Base-by-base conservation (phyloP, 495 filamentous ascomycete species). In the Hapsidospora chrysogenum region DNA sequence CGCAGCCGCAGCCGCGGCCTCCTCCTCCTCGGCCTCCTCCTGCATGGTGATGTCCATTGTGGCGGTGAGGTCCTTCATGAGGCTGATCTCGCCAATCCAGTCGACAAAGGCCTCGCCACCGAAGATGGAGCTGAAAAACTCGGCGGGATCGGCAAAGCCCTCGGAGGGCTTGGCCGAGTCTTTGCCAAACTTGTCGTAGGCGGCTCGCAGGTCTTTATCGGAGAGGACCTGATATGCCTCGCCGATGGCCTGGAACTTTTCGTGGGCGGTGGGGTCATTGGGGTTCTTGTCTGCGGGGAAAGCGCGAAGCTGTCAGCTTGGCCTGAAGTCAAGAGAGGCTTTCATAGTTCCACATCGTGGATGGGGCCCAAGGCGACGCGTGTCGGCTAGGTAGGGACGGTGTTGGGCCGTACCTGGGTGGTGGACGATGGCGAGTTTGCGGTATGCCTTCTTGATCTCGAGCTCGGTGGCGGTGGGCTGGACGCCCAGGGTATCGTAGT, bases 391-490 rank as follows among this genome's bases (percentile, higher is more conserved):
- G 15, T 30, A 32, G 20, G 40, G 9, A 43, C 35, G 41, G 37
- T 25, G 20, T 35, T 31, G 13, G 16, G n/a, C 41, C 50, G 29
- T 49, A 68, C 68, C 68, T 46, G 72, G 72, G 49, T 76, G 72
- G 38, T 72, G 64, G 35, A 71, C 51, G 48, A 99, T 93, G 30
- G 89, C 89, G 20, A 89, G 76, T 57, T 86, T 96, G 40, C 89
- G 71, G 56, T 99, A 99, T n/a, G 89, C 89, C 59, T 96, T 96
- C 65, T 99, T 99, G 60, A 99, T 95, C 43, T 99, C 92, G 6
- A 96, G 75, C 52, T 92, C 85, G 37, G 84, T 79, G 13, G 89
- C 92, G 9, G 76, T 83, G 28, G 86, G 78, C 53, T 75, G 70
- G 47, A 99, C 92, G 39, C 78, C 80, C 10, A 99, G 68, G 45